Conservation (phyloP, 495 filamentous ascomycete species). For the Podospora pseudocomata region DNA sequence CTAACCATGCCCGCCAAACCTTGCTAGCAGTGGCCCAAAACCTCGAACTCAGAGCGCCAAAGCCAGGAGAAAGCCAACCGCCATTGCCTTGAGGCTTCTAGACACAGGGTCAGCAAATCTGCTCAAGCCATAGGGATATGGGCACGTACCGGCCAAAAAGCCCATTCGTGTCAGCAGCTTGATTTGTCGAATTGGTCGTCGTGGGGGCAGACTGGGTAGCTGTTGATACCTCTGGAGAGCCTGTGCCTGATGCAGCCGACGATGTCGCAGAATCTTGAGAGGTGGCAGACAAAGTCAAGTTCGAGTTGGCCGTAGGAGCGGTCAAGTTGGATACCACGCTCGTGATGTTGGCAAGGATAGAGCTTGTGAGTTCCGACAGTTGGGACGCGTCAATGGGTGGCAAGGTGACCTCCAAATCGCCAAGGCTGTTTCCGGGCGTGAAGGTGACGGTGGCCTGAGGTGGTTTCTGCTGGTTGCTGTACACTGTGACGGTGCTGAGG, state of each 20-base stretch:
- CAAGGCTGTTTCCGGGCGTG: not conserved
- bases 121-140: not conserved
- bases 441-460: conserved; percentile 9
- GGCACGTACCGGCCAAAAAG: not conserved
- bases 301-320: conserved; percentile 1
- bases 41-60: not conserved
- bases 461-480: conserved; percentile 4
- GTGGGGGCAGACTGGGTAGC: not conserved
- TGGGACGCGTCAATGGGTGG: not conserved
- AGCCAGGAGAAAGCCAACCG: not conserved
- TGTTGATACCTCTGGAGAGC: not conserved
- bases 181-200: conserved; percentile 9
- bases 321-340: not conserved
- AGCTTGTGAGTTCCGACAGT: not conserved
- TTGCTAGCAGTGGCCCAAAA: not conserved
- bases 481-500: conserved; percentile 14
- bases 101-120: not conserved
- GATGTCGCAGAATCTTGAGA: not conserved
- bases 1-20: not conserved
- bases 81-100: conserved; percentile 6
- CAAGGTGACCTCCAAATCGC: not conserved
- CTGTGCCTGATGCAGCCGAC: not conserved
- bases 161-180: conserved; percentile 5
- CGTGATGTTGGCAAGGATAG: not conserved
- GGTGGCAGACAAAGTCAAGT: conserved; percentile 2